These are phyloP conservation scores for Sporothrix protearum DNA, from an alignment of 2,329 filamentous ascomycete species.

Conservation along the genomic window DNA sequence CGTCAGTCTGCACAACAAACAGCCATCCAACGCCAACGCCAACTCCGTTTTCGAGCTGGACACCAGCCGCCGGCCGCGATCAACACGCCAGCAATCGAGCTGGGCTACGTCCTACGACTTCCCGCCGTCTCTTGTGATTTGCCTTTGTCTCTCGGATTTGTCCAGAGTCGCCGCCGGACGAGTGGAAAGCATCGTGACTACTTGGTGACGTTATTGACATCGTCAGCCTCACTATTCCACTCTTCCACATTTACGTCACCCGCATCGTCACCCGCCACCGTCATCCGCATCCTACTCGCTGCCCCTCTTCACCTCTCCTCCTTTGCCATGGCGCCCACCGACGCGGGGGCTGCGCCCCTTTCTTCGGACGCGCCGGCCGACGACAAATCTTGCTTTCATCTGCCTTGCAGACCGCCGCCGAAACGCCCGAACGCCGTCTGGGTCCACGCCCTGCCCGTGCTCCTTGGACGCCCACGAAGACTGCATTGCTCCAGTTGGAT, in stretches of 20 bases:
- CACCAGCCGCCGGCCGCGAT: neutral
- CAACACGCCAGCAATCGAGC: neutral
- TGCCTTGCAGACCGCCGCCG: slow-evolving; percentile 57
- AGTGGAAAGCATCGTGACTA: neutral
- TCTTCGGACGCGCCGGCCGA: neutral
- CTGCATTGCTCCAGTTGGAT: slow-evolving; percentile 93
- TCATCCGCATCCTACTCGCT: too few species aligned
- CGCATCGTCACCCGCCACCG: too few species aligned
- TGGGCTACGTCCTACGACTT: too few species aligned
- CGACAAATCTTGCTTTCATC: slow-evolving; percentile 54
- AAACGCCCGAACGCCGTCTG: slow-evolving; percentile 55
- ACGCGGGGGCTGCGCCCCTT: neutral
- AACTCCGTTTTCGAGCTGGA: neutral
- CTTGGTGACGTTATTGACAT: neutral
- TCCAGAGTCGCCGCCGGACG: too few species aligned
- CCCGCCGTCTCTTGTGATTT: neutral
- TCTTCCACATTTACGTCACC: too few species aligned
- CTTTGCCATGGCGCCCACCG: neutral
- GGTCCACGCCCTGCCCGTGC: slow-evolving; percentile 84
- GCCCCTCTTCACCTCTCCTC: too few species aligned
- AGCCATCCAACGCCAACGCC: neutral
- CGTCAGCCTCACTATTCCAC: neutral
- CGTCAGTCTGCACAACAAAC: neutral
- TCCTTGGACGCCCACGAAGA: slow-evolving; percentile 86
- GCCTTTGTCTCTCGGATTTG: neutral